Percentiles rank a stretch among this genome's conserved stretches.
Conservation (phyloP, 1,284 basidiomycete genomes). For the Vanrija sp. region DNA sequence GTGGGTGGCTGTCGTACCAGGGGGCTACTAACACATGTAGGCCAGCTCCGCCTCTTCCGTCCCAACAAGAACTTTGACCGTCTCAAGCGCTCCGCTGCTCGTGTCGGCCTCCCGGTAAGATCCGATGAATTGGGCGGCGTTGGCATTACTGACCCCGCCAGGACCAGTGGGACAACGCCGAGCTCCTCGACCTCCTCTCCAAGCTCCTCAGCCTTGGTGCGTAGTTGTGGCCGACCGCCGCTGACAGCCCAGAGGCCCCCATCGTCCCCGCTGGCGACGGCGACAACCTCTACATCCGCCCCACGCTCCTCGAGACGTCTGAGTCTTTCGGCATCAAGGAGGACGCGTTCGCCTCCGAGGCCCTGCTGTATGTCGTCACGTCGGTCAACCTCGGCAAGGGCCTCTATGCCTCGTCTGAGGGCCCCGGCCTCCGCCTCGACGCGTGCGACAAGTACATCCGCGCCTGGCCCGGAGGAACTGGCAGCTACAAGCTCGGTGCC, state of each 20-base stretch:
- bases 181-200: slow-evolving; percentile 37
- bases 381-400: slow-evolving; percentile 41
- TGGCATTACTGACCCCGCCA: neutral
- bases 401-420: slow-evolving; percentile 34
- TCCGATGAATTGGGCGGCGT: neutral
- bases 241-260: slow-evolving; percentile 10
- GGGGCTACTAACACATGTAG: slow-evolving; percentile 13
- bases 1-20: slow-evolving; percentile 1
- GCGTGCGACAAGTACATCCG: slow-evolving; percentile 43
- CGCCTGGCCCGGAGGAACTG: slow-evolving; percentile 46
- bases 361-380: slow-evolving; percentile 42
- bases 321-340: slow-evolving; percentile 47
- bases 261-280: slow-evolving; percentile 40
- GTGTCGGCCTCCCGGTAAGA: slow-evolving; percentile 44
- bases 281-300: slow-evolving; percentile 45
- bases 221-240: neutral
- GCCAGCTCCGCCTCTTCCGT: slow-evolving; percentile 41
- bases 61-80: slow-evolving; percentile 44
- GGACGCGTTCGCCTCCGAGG: slow-evolving; percentile 41
- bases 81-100: slow-evolving; percentile 41
- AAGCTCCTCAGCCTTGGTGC: slow-evolving; percentile 42
- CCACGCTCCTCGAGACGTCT: slow-evolving; percentile 44
- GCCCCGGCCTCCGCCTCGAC: slow-evolving; percentile 35
- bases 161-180: slow-evolving; percentile 44
- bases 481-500: slow-evolving; percentile 45